phyloP scores from a whole-genome alignment of 2,329 filamentous ascomycete genomes.

The Drechslerella coelobrocha region DNA sequence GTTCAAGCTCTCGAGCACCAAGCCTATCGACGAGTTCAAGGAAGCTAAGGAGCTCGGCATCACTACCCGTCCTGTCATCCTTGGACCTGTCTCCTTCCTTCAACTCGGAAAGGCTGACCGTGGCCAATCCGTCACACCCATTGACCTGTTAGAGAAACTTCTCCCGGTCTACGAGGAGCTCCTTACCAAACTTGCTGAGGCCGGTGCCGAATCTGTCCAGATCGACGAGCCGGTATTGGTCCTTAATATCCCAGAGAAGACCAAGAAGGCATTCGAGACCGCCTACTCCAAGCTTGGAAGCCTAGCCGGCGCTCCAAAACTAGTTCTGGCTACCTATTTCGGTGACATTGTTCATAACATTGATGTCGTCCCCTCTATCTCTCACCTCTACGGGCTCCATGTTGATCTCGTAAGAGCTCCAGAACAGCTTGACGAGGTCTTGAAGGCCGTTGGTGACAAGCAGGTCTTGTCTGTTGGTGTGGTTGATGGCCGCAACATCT shows the following conservation, averaged over 20 bases:
- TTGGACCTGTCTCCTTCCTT: slow-evolving; percentile 97
- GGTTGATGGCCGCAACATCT: slow-evolving; percentile 99
- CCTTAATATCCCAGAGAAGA: slow-evolving; percentile 86
- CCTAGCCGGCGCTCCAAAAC: slow-evolving; percentile 76
- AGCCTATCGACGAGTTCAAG: slow-evolving; percentile 91
- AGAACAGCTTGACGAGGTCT: slow-evolving; percentile 89
- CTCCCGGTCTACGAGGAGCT: slow-evolving; percentile 94
- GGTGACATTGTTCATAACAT: slow-evolving; percentile 99
- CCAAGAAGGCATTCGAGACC: slow-evolving; percentile 97
- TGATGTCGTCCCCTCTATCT: slow-evolving; percentile 77
- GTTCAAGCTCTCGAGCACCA: slow-evolving; percentile 86
- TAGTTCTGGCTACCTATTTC: slow-evolving; percentile 96
- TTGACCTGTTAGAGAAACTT: slow-evolving; percentile 90
- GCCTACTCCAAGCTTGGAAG: slow-evolving; percentile 82
- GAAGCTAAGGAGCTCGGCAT: slow-evolving; percentile 99
- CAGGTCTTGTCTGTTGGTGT: slow-evolving; percentile 94
- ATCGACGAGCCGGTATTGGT: slow-evolving; percentile 98
- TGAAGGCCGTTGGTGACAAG: slow-evolving; percentile 81
- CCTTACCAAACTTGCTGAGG: slow-evolving; percentile 89
- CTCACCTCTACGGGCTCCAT: slow-evolving; percentile 82
- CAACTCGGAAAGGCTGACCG: slow-evolving; percentile 98
- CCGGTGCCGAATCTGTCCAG: slow-evolving; percentile 94
- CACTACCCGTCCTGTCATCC: slow-evolving; percentile 86
- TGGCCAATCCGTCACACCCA: slow-evolving; percentile 88
- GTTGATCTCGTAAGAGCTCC: slow-evolving; percentile 97